These are phyloP conservation scores for Nannizziopsis barbatae DNA, from an alignment of 2,329 filamentous ascomycete genomes.

Conservation along the genomic window DNA sequence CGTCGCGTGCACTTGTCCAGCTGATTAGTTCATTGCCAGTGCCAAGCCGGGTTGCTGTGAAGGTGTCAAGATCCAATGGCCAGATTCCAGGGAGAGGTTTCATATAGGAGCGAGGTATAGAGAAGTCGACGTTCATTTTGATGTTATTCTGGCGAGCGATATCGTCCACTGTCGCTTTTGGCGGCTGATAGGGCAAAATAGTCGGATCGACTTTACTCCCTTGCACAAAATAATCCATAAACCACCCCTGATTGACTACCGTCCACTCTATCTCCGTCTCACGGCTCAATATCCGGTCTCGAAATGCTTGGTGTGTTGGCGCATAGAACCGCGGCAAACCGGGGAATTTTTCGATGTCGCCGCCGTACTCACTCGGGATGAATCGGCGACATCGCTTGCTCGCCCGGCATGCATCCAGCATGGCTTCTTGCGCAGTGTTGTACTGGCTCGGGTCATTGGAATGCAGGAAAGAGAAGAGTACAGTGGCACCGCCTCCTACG, in stretches of 20 bases:
- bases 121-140: neutral
- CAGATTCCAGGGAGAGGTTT: constrained; percentile 12
- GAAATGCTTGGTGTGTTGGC: constrained; percentile 12
- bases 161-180: too few relatives aligned
- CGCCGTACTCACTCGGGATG: constrained; percentile 18
- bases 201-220: neutral
- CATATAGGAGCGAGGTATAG: constrained; percentile 3
- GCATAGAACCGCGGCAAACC: constrained; percentile 14
- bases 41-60: constrained; percentile 11
- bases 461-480: constrained; percentile 6
- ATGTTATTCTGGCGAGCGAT: neutral
- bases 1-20: constrained; percentile 16
- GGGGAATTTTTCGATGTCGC: constrained; percentile 15
- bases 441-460: too few relatives aligned
- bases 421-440: constrained; percentile 5
- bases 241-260: constrained; percentile 17
- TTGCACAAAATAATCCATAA: constrained; percentile 18
- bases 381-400: constrained; percentile 15
- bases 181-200: neutral
- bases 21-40: constrained; percentile 16
- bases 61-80: constrained; percentile 12
- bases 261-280: constrained; percentile 16
- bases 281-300: neutral
- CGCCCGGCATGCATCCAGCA: constrained; percentile 14
- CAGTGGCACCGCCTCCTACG: neutral